Evolutionary conservation across 495 filamentous ascomycete species (phyloP).

Genomic region (Emericellopsis terricola): DNA sequence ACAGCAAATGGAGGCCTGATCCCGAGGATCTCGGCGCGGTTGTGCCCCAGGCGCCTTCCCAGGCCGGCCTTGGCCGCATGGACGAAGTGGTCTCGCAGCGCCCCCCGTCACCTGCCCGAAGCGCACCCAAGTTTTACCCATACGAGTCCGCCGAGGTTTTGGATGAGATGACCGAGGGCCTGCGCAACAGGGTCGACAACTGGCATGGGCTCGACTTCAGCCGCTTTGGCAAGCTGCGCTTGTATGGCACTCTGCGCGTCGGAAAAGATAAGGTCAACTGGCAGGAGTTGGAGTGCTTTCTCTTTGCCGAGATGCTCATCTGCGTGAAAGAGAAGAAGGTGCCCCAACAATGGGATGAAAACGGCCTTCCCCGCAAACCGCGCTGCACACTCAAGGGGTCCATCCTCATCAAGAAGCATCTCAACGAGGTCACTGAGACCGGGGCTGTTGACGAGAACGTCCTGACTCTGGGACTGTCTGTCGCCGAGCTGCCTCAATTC

Average conservation of each 20-base stretch:
- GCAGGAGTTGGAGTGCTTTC: constrained; percentile 95
- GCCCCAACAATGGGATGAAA: constrained; percentile 41
- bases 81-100: constrained; percentile 26
- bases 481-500: constrained; percentile 90
- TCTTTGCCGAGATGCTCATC: constrained; percentile 98
- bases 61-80: constrained; percentile 11
- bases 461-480: constrained; percentile 79
- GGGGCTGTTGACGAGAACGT: constrained; percentile 55
- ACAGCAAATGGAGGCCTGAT: constrained; percentile 79
- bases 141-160: constrained; percentile 50
- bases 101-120: constrained; percentile 34
- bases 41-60: constrained; percentile 25
- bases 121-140: constrained; percentile 34
- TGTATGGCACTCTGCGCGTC: constrained; percentile 82
- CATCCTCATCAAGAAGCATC: constrained; percentile 95
- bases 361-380: constrained; percentile 38
- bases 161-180: constrained; percentile 70
- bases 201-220: constrained; percentile 95
- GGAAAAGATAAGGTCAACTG: constrained; percentile 94
- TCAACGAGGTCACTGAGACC: constrained; percentile 70
- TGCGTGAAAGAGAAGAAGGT: constrained; percentile 95
- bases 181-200: constrained; percentile 79
- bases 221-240: constrained; percentile 82
- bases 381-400: constrained; percentile 91
- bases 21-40: constrained; percentile 61